A percentile compares a stretch with the other conserved stretches of the same genome.
Conservation (phyloP, 768 basidiomycete species). For the Lactarius trivialis region DNA sequence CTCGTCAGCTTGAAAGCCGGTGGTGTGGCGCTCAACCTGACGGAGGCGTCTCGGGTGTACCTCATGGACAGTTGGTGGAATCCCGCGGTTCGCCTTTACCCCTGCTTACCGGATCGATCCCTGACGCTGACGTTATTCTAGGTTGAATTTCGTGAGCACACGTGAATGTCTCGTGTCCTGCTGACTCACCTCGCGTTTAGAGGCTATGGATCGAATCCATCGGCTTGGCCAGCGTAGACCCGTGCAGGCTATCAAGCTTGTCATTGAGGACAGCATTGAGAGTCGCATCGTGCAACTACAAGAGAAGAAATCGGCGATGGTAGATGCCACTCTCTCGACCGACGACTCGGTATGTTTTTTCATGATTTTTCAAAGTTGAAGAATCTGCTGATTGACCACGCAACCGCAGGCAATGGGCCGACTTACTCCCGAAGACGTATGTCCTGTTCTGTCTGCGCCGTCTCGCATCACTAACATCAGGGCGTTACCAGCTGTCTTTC, state of each 20-base stretch:
- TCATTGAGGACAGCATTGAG: constrained; percentile 95
- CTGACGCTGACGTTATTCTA: constrained; percentile 25
- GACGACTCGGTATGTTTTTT: constrained; percentile 60
- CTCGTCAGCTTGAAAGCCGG: constrained; percentile 94
- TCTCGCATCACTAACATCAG: constrained; percentile 8
- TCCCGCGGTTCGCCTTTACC: constrained; percentile 55
- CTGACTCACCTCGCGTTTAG: constrained; percentile 34
- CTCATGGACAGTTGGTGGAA: constrained; percentile 99
- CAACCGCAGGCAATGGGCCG: constrained; percentile 76
- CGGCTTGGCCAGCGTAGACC: constrained; percentile 92
- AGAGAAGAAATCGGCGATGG: constrained; percentile 96
- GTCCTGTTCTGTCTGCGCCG: constrained; percentile 11
- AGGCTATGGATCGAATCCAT: constrained; percentile 97
- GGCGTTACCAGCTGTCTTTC: constrained; percentile 34
- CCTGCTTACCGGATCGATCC: background rate
- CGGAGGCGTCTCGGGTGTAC: constrained; percentile 88
- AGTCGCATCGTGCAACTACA: constrained; percentile 94
- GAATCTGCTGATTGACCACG: constrained; percentile 13
- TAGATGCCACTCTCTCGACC: constrained; percentile 76
- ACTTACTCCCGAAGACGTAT: constrained; percentile 72
- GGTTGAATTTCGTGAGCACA: constrained; percentile 72
- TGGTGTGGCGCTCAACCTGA: constrained; percentile 85
- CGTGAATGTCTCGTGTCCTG: background rate
- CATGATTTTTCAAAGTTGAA: background rate
- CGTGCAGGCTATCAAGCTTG: constrained; percentile 87